A percentile compares a stretch with the other conserved stretches of the same genome.
phyloP scores from a whole-genome alignment of 306 rosid species.

The Arachis hypogaea region DNA sequence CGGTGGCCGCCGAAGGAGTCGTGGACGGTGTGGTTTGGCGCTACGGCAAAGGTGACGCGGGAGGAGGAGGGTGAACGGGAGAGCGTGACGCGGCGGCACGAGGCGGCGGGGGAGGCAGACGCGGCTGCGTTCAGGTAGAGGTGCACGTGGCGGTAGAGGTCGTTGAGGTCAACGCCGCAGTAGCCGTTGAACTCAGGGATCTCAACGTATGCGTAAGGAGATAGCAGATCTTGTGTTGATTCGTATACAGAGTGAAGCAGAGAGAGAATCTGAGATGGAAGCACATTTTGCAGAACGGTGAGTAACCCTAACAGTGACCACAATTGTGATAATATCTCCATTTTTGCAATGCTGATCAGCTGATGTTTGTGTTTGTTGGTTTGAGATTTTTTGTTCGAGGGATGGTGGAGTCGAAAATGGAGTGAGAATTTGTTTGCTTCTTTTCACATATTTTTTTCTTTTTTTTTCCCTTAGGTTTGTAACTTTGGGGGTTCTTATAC shows the following conservation, averaged over 20 bases:
- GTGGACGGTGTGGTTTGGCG: constrained; percentile 79
- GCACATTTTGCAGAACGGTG: constrained; percentile 79
- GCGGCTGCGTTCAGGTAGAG: constrained; percentile 74
- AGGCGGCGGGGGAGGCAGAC: constrained; percentile 47
- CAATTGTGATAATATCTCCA: constrained; percentile 87
- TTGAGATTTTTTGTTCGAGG: constrained; percentile 12
- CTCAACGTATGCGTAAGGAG: constrained; percentile 77
- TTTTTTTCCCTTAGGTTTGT: not conserved
- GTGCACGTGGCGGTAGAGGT: constrained; percentile 81
- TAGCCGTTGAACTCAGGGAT: constrained; percentile 91
- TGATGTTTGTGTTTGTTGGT: constrained; percentile 1
- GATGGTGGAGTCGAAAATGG: constrained; percentile 12
- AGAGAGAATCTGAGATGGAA: constrained; percentile 81
- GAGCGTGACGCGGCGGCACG: constrained; percentile 69
- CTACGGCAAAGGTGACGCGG: constrained; percentile 70
- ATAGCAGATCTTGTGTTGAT: constrained; percentile 70
- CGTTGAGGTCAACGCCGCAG: constrained; percentile 81
- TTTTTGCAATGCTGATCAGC: not conserved
- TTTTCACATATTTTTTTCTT: not conserved
- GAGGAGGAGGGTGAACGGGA: constrained; percentile 83
- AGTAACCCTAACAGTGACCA: constrained; percentile 86
- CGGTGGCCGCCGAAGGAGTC: constrained; percentile 60
- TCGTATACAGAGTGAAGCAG: constrained; percentile 75
- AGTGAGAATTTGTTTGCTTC: constrained; percentile 7
- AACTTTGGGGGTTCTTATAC: constrained; percentile 32